Evolutionary conservation across 176 grass and related monocot species (phyloP), one percentile per base, ranked within the genome.

Genomic region (Pontederia crassipes): DNA sequence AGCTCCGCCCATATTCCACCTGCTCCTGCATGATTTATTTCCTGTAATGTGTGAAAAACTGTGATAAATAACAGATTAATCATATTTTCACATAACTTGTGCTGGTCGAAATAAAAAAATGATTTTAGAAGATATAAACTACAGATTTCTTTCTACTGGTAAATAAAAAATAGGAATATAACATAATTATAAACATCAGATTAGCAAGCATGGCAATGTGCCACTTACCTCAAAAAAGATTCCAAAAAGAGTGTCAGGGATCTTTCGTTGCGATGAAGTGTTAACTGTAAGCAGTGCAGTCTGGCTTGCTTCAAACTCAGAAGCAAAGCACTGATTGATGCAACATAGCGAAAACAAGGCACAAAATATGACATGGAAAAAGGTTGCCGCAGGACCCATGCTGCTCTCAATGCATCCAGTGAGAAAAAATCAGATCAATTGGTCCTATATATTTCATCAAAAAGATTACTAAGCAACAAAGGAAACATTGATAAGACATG

Each of bases 21-120:
- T 62, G 92, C 92, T 74, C 92, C 92, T 67, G 92, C 92, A 78
- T 96, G 92, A 58, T 96, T 96, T 61, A 96, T 96, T 55, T 96
- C 92, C 92, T 96, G 55, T 72, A 85, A 18, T 64, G 11, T 6
- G 35, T 11, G 48, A 51, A 60, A 26, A 57, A 50, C 53, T 45
- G 16, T 17, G 72, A 54, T 51, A 28, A 53, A 55, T 40, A 40
- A 65, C 32, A 5, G 18, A 18, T 10, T 74, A 24, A 58, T 46
- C 16, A 48, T 48, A 9, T 62, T 50, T 57, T 61, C 65, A 66
- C 69, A 47, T 27, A 20, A 16, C 13, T 17, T 69, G 48, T 9
- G 48, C 65, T 24, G 46, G 0, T 8, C 46, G 27, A 40, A 3
- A 35, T 29, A 60, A 60, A 60, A 4, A 60, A 12, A 4, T 2